phyloP scores from a whole-genome alignment of 2,329 filamentous ascomycete species.

The Fusarium sp. region DNA sequence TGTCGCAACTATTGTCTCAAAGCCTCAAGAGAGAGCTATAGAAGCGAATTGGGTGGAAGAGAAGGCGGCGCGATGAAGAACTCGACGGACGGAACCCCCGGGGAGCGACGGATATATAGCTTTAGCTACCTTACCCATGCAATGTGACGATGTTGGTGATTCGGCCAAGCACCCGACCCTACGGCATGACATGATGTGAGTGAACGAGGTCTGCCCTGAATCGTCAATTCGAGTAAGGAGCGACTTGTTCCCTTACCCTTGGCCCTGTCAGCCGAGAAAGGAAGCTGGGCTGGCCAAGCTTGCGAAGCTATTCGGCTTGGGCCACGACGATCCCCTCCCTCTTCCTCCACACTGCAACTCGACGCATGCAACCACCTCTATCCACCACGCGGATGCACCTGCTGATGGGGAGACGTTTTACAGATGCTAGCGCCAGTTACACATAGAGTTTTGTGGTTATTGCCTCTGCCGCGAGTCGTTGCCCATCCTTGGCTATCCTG shows the following conservation, averaged over 20 bases:
- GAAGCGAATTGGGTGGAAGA: conserved; percentile 3
- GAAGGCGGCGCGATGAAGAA: neutral
- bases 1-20: neutral
- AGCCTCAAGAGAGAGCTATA: conserved; percentile 3
- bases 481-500: neutral
- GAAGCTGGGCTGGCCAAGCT: conserved; percentile 20
- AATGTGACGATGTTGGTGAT: conserved; percentile 13
- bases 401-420: neutral
- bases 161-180: conserved; percentile 23
- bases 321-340: conserved; percentile 27
- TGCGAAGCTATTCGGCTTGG: conserved; percentile 14
- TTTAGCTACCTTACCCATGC: neutral
- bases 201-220: neutral
- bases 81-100: too few relatives aligned
- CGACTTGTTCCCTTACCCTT: conserved; percentile 13
- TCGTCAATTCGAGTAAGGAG: neutral
- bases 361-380: neutral
- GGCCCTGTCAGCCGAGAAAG: conserved; percentile 30
- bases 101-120: conserved; percentile 10
- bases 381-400: conserved; percentile 2
- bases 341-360: conserved; percentile 15
- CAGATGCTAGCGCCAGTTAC: neutral
- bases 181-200: conserved; percentile 35
- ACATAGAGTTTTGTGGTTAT: too few relatives aligned
- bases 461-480: neutral